Evolutionary conservation across 768 basidiomycete species (phyloP).

Genomic region (Gyrodon lividus): DNA sequence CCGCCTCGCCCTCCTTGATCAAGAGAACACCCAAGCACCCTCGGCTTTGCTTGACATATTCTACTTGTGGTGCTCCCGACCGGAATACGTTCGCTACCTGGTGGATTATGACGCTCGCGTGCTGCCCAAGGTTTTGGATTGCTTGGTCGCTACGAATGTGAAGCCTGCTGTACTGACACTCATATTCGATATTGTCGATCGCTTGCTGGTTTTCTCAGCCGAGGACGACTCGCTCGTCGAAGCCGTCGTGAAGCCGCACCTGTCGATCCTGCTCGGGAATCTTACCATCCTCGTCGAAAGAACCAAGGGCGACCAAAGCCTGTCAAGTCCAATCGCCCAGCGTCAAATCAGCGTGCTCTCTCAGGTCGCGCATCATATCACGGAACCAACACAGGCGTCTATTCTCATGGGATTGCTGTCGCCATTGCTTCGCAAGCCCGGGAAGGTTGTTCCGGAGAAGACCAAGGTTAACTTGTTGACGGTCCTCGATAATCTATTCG

Average conservation of each 20-base stretch:
- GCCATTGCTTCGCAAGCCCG: constrained; percentile 77
- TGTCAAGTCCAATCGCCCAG: constrained; percentile 68
- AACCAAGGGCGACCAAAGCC: constrained; percentile 46
- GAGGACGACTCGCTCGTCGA: constrained; percentile 50
- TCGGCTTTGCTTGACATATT: constrained; percentile 88
- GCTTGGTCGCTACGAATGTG: constrained; percentile 78
- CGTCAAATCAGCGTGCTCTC: constrained; percentile 84
- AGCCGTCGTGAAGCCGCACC: constrained; percentile 63
- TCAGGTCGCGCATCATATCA: constrained; percentile 70
- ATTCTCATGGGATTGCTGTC: constrained; percentile 70
- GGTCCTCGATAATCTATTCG: constrained; percentile 64
- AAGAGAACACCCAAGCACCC: constrained; percentile 89
- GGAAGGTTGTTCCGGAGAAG: constrained; percentile 78
- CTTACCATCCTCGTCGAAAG: constrained; percentile 68
- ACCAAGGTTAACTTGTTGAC: constrained; percentile 79
- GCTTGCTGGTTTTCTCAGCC: constrained; percentile 55
- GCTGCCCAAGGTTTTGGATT: constrained; percentile 78
- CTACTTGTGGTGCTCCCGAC: constrained; percentile 66
- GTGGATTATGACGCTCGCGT: constrained; percentile 66
- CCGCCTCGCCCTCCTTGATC: constrained; percentile 68
- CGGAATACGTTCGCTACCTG: constrained; percentile 59
- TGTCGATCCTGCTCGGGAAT: constrained; percentile 68
- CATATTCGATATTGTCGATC: constrained; percentile 84
- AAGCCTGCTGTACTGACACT: constrained; percentile 80
- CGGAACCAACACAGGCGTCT: constrained; percentile 68